A percentile compares a stretch with the other conserved stretches of the same genome.
These are phyloP conservation scores for Blepharisma undulans DNA, from an alignment of 169 alveolate genomes.

Conservation along the genomic window DNA sequence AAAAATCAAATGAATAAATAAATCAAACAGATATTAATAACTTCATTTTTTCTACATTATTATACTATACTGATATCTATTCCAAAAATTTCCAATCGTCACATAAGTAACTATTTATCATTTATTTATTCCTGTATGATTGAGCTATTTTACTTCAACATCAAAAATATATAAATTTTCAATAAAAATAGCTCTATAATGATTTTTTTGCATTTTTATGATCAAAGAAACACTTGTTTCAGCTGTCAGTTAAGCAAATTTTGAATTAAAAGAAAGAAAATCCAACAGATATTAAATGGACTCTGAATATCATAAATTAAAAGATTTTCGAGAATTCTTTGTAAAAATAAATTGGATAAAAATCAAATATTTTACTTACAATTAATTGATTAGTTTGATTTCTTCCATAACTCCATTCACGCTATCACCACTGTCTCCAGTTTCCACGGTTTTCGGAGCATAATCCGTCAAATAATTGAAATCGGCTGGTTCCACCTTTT, in stretches of 20 bases:
- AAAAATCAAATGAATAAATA: neutral
- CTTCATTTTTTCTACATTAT: neutral
- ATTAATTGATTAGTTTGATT: neutral
- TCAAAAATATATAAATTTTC: neutral
- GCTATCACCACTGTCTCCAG: neutral
- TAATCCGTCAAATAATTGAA: neutral
- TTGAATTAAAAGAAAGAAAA: neutral
- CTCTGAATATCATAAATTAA: neutral
- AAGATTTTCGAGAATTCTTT: neutral
- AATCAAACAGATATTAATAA: neutral
- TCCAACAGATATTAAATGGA: neutral
- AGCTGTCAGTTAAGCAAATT: neutral
- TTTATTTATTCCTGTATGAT: neutral
- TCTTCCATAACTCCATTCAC: neutral
- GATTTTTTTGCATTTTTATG: neutral
- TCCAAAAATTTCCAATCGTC: neutral
- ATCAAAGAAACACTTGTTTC: neutral
- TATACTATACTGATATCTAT: neutral
- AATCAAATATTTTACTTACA: neutral
- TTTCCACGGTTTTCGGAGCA: neutral
- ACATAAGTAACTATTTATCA: neutral
- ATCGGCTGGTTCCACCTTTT: neutral
- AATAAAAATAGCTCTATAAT: neutral
- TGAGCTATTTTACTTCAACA: neutral
- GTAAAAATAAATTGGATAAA: neutral